A percentile compares a stretch with the other conserved stretches of the same genome.
Conservation (phyloP, 495 filamentous ascomycete genomes). For the Oleoguttula mirabilis region DNA sequence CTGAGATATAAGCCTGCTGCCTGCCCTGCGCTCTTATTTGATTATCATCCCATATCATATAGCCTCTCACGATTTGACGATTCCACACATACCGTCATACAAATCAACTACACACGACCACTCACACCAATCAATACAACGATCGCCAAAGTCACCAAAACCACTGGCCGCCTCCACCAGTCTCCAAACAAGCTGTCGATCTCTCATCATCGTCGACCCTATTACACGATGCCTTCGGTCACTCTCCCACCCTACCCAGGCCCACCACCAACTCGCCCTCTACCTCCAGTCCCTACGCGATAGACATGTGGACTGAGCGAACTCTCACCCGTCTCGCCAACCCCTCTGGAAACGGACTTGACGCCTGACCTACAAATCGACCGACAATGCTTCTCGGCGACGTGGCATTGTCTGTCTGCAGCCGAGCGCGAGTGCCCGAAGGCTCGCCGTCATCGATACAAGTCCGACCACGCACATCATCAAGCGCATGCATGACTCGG, state of each 20-base stretch:
- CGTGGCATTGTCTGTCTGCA: no score
- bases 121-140: not conserved
- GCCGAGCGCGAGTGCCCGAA: not conserved
- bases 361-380: no score
- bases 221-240: slow-evolving; percentile 48
- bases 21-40: no score
- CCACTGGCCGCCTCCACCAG: no score
- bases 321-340: not conserved
- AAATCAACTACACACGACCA: no score
- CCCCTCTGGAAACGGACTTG: no score
- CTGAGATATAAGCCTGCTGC: slow-evolving; percentile 9
- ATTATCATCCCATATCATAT: no score
- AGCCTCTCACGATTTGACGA: no score
- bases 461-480: not conserved
- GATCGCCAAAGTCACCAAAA: no score
- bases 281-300: slow-evolving; percentile 49
- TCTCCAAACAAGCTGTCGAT: not conserved
- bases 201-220: not conserved
- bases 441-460: not conserved
- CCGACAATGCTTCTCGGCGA: no score
- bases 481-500: not conserved
- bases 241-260: slow-evolving; percentile 71
- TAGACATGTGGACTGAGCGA: not conserved
- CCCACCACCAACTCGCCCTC: slow-evolving; percentile 70
- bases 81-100: no score